phyloP scores from a whole-genome alignment of 768 basidiomycete species.

The Daedalea quercina region DNA sequence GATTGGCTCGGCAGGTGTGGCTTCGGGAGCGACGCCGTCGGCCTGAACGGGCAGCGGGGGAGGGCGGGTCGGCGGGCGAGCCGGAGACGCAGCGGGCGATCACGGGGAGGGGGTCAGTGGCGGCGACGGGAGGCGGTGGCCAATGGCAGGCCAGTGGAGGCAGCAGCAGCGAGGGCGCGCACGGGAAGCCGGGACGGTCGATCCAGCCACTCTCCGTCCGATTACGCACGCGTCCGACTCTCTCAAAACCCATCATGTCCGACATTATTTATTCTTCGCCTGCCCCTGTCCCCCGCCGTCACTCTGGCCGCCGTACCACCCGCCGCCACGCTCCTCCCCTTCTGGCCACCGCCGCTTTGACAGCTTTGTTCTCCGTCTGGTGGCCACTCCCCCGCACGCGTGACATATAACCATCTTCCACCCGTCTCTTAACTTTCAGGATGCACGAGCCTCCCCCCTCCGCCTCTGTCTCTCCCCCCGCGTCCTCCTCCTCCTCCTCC shows the following conservation, averaged over 20 bases:
- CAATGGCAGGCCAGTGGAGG: no score
- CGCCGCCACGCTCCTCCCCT: not conserved
- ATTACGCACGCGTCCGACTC: not conserved
- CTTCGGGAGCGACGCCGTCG: no score
- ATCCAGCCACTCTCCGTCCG: not conserved
- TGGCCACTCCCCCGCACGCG: not conserved
- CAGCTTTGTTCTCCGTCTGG: not conserved
- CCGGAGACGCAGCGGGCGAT: no score
- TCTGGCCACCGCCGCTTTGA: not conserved
- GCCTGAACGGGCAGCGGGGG: no score
- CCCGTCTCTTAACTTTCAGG: not conserved
- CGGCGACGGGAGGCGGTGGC: no score
- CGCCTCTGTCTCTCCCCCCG: conserved; percentile 3
- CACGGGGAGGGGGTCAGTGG: no score
- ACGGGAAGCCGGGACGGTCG: no score
- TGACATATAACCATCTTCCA: not conserved
- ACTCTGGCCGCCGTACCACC: not conserved
- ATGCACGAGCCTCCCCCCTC: conserved; percentile 13
- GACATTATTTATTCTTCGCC: not conserved
- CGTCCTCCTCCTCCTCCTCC: conserved; percentile 7
- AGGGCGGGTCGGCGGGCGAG: no score
- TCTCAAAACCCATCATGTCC: not conserved
- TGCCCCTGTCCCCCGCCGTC: not conserved
- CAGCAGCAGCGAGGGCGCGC: no score
- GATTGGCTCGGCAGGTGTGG: no score